A percentile compares a stretch with the other conserved stretches of the same genome.
These are phyloP conservation scores for Plasmodium sp. DNA, from an alignment of 169 alveolate genomes.

Conservation along the genomic window DNA sequence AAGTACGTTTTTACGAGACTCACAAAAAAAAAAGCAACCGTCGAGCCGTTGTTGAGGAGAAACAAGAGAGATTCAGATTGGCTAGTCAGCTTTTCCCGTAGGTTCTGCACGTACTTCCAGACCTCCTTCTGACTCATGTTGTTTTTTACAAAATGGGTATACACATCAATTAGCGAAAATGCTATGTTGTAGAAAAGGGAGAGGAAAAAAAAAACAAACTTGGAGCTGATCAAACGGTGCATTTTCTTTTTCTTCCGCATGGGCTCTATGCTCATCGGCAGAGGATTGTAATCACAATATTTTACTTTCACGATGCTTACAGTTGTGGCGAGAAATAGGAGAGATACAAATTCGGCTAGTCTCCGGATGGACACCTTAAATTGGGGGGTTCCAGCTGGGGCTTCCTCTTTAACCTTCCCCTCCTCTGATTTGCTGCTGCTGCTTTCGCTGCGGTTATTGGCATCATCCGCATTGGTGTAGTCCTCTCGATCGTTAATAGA, in stretches of 20 bases:
- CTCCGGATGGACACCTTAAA: background rate
- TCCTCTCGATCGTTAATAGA: background rate
- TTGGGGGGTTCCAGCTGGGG: background rate
- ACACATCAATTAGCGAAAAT: slow-evolving; percentile 22
- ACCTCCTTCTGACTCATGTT: slow-evolving; percentile 10
- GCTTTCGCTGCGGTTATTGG: background rate
- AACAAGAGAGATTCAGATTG: slow-evolving; percentile 8
- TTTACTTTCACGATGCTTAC: slow-evolving; percentile 27
- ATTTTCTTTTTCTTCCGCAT: background rate
- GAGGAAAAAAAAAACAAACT: slow-evolving; percentile 30
- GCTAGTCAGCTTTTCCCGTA: slow-evolving; percentile 15
- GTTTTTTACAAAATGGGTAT: slow-evolving; percentile 5
- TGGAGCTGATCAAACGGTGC: slow-evolving; percentile 8
- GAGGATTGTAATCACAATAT: background rate
- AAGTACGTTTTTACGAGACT: slow-evolving; percentile 27
- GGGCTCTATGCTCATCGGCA: background rate
- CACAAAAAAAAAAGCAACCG: slow-evolving; percentile 22
- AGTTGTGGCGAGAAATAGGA: slow-evolving; percentile 3
- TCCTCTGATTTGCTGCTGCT: background rate
- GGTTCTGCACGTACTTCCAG: background rate
- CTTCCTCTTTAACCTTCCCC: background rate
- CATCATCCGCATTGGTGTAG: background rate
- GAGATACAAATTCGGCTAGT: background rate
- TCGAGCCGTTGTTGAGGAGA: slow-evolving; percentile 21
- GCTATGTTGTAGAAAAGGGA: slow-evolving; percentile 27